Base-by-base conservation (phyloP, 768 basidiomycete species). In the Pleurotus pulmonarius region DNA sequence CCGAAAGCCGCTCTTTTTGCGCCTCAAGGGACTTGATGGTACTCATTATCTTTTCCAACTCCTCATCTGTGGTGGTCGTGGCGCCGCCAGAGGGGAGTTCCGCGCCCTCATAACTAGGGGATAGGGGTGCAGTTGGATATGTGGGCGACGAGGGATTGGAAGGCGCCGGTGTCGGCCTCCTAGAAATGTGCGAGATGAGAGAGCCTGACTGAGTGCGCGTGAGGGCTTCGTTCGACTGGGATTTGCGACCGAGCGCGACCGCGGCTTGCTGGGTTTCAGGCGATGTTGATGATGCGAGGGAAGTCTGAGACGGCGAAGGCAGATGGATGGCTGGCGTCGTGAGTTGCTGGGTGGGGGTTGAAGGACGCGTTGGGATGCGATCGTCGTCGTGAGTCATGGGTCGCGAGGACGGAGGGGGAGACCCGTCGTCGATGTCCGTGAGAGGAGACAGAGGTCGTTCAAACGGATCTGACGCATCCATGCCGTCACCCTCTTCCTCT, bases 101-200 rank as follows among this genome's bases (percentile, higher is more conserved):
- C 11, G 0, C 7, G n/a, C 9, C 20, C 3, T 44, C 41, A 44
- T n/a, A 13, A 22, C n/a, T 44, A 13, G n/a, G n/a, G 15, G 41
- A 8, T 11, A 22, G 41, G 13, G n/a, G 41, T 43, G 15, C n/a
- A 43, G 41, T 43, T n/a, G 37, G 51, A n/a, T 37, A 41, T 25
- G 39, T 22, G 20, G 51, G 39, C 62, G 34, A 56, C 29, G 58
- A 69, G 54, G 64, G 66, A 26, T 64, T 62, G 60, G 73, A 80
- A 29, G 79, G 78, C 18, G 78, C 77, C 52, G 81, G 81, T 1
- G 80, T 82, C 8, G 80, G 79, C 20, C 70, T 79, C 59, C 76
- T 77, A 67, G 77, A 81, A 37, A 77, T 40, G 34, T 70, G 63
- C 46, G 75, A 71, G 56, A 82, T 81, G 46, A 72, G 60, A 3